Conservation (phyloP, 345 rosid species). For the Brassica incana region DNA sequence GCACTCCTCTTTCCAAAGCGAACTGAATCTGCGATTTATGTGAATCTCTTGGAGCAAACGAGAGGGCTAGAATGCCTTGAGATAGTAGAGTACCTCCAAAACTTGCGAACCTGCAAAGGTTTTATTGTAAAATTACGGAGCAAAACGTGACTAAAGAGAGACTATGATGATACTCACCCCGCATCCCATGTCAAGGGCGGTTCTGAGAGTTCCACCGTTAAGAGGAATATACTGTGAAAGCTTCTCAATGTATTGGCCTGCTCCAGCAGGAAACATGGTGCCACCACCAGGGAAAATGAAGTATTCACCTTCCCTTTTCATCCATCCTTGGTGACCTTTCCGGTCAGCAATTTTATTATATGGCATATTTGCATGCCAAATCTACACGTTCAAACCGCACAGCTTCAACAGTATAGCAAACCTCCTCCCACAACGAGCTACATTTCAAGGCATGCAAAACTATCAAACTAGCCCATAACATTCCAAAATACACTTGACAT, state of each 20-base stretch:
- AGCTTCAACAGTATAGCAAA: too few relatives aligned
- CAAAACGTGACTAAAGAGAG: not conserved
- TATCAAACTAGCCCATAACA: too few relatives aligned
- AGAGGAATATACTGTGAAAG: constrained; percentile 84
- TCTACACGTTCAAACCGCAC: constrained; percentile 36
- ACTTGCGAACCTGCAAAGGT: constrained; percentile 80
- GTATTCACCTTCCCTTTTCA: constrained; percentile 80
- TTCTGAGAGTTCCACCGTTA: constrained; percentile 66
- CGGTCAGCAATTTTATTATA: constrained; percentile 90
- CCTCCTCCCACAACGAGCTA: too few relatives aligned
- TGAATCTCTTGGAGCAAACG: constrained; percentile 97
- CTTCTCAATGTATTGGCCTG: constrained; percentile 76
- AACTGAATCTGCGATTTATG: constrained; percentile 98
- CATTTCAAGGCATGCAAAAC: too few relatives aligned
- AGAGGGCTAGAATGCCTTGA: constrained; percentile 69
- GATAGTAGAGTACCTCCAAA: constrained; percentile 82
- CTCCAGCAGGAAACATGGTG: constrained; percentile 97
- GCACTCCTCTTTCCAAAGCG: constrained; percentile 94
- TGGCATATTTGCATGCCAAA: constrained; percentile 98
- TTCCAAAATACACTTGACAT: too few relatives aligned
- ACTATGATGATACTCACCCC: constrained; percentile 53
- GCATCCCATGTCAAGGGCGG: constrained; percentile 99
- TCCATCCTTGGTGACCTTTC: constrained; percentile 99
- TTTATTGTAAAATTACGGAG: not conserved
- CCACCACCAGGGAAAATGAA: constrained; percentile 98